Evolutionary conservation across 768 basidiomycete species (phyloP).

Genomic region (Pleurotus djamor): DNA sequence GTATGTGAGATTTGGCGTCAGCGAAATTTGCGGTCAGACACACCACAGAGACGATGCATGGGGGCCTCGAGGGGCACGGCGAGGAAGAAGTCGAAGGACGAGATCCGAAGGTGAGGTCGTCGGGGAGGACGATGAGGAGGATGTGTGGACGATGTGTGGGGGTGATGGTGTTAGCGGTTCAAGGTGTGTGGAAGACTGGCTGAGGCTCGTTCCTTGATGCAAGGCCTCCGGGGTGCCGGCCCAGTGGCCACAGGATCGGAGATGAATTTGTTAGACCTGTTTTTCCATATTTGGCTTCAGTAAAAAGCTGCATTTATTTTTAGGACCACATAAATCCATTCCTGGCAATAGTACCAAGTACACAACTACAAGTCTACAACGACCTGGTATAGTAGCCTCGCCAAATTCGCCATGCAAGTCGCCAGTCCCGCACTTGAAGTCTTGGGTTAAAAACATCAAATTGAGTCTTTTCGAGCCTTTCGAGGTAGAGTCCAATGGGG

Average conservation of each 20-base stretch:
- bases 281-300: not conserved
- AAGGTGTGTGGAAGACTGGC: conserved; percentile 18
- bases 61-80: conserved; percentile 4
- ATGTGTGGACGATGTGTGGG: not conserved
- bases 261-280: conserved; percentile 1
- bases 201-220: conserved; percentile 12
- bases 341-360: not conserved
- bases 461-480: conserved; percentile 61
- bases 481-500: conserved; percentile 63
- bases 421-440: conserved; percentile 71
- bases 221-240: conserved; percentile 5
- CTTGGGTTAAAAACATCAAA: conserved; percentile 72
- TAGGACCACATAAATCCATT: not conserved
- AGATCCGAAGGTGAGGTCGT: conserved; percentile 8
- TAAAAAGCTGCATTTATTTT: not conserved
- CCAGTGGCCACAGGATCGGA: not conserved
- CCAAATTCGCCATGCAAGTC: conserved; percentile 72
- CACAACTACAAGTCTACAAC: conserved; percentile 24
- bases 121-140: conserved; percentile 9
- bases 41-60: conserved; percentile 72
- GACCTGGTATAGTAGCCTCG: conserved; percentile 35
- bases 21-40: conserved; percentile 21
- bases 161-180: conserved; percentile 14
- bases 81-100: conserved; percentile 13
- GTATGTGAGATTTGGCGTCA: no score